phyloP scores from a whole-genome alignment of 2,329 filamentous ascomycete species.

The Epichloe uncinata region DNA sequence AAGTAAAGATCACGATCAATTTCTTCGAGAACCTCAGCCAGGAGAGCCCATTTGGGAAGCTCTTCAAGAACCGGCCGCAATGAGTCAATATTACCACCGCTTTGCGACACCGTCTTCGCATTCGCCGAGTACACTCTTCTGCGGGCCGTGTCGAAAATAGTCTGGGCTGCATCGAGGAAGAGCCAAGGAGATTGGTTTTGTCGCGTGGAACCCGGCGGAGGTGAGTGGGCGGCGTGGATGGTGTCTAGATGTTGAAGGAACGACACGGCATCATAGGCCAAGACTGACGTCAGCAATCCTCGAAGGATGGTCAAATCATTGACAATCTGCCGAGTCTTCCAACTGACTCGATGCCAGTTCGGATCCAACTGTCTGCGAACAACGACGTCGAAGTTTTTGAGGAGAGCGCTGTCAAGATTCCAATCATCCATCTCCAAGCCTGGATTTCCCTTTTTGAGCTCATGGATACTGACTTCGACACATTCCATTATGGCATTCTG shows the following conservation, averaged over 20 bases:
- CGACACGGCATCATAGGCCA: constrained; percentile 79
- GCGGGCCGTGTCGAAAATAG: constrained; percentile 84
- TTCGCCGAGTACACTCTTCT: constrained; percentile 70
- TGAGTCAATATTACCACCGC: constrained; percentile 38
- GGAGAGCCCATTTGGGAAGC: constrained; percentile 80
- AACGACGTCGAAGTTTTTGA: constrained; percentile 83
- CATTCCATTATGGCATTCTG: constrained; percentile 93
- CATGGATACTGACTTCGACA: constrained; percentile 85
- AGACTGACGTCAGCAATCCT: constrained; percentile 65
- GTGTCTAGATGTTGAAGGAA: constrained; percentile 92
- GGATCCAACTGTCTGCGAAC: constrained; percentile 84
- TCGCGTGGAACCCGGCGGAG: constrained; percentile 72
- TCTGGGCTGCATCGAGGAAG: constrained; percentile 87
- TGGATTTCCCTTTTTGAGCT: constrained; percentile 81
- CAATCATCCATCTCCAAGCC: constrained; percentile 94
- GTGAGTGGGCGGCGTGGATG: constrained; percentile 80
- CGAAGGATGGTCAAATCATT: constrained; percentile 75
- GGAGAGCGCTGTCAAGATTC: constrained; percentile 85
- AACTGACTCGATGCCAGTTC: constrained; percentile 93
- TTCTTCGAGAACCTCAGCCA: constrained; percentile 85
- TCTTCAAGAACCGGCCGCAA: constrained; percentile 79
- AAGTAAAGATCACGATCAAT: constrained; percentile 86
- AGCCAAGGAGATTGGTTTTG: constrained; percentile 93
- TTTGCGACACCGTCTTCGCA: constrained; percentile 35
- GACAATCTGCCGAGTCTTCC: constrained; percentile 89